Percentiles rank a stretch among this genome's conserved stretches.
phyloP scores from a whole-genome alignment of 371 early-diverging fungal species.

The Mortierella sp. region DNA sequence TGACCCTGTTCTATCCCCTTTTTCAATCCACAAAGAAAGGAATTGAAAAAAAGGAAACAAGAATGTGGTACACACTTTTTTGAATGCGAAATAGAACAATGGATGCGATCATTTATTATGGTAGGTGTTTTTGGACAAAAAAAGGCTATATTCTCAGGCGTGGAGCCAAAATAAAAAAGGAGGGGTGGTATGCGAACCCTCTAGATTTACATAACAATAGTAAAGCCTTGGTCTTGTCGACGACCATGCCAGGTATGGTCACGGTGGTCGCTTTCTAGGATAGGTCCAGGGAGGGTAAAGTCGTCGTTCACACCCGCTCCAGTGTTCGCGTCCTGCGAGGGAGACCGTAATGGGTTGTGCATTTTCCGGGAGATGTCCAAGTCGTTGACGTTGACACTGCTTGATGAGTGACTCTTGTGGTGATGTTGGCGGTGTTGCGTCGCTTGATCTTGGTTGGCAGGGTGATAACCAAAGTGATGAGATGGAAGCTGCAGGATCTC shows the following conservation, averaged over 20 bases:
- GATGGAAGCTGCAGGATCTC: conserved; percentile 25
- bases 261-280: not conserved
- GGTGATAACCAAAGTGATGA: conserved; percentile 40
- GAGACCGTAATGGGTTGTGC: not conserved
- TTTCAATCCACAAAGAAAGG: not conserved
- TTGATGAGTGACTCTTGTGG: not conserved
- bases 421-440: conserved; percentile 10
- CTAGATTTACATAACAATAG: not conserved
- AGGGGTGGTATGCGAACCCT: not conserved
- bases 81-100: not conserved
- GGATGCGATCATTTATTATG: not conserved
- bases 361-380: not conserved
- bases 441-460: conserved; percentile 14
- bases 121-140: not conserved
- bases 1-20: not conserved
- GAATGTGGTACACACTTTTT: not conserved
- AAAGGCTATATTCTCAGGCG: not conserved
- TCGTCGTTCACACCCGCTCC: not conserved
- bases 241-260: not conserved
- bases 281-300: not conserved
- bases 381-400: not conserved
- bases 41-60: not conserved
- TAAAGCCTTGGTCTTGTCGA: not conserved
- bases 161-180: not conserved
- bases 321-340: not conserved